Evolutionary conservation across 441 rosid genomes (phyloP), one percentile per base, ranked within the genome.

Genomic region (Bocquillonia castaneifolia): DNA sequence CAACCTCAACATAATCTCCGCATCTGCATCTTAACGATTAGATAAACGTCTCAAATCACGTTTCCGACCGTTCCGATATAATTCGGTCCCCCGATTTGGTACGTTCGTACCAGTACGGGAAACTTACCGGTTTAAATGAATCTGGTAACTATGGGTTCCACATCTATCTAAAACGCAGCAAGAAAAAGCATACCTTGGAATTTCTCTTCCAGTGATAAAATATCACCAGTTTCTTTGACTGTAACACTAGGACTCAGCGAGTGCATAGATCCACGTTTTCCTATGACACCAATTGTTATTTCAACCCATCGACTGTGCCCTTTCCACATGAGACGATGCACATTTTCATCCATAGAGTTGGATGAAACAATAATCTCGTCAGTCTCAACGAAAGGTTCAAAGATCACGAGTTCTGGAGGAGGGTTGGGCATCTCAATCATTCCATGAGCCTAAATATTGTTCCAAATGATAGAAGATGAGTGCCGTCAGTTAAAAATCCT

Each of bases 341-440:
- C 63, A 37, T 72, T 79, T 73, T 57, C 80, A 9, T 67, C 58
- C 15, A 26, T 67, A 56, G 84, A 83, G 78, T 88, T 86, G 39
- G 92, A 82, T 10, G 91, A 85, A 79, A 91, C 68, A 67, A 78
- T 68, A 66, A 93, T 83, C 66, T 93, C 99, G 80, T 91, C 96
- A 28, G 99, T 93, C 76, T 89, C 95, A 60, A 91, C 80, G 72
- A 91, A 93, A 63, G 99, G 95, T 78, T 93, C 99, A 37, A 91
- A 91, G 71, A 93, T 86, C 80, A 93, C 72, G 62, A 53, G 72
- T 77, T 91, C 90, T 50, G 98, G 93, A 61, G 93, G 85, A 74
- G 93, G 88, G 70, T 78, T 88, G 68, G 98, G 96, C 98, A 93
- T 91, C 88, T 93, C 98, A 69, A 91, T 91, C 91, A 77, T 82